These are phyloP conservation scores for Leccinum fuscescens DNA, from an alignment of 1,284 basidiomycete species.

Conservation along the genomic window DNA sequence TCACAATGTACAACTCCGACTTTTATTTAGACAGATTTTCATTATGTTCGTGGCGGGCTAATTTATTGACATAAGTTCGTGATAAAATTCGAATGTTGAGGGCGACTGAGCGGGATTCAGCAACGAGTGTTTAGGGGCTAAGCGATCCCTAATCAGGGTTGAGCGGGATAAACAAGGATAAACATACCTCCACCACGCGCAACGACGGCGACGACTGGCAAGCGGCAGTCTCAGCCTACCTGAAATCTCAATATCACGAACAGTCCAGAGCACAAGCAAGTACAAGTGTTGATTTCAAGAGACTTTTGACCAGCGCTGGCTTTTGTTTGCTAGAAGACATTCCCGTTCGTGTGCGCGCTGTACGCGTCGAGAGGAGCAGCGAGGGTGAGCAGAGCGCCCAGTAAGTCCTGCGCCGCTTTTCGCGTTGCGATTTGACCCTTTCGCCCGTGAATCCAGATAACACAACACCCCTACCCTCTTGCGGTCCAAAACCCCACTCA, in stretches of 20 bases:
- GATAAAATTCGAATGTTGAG: not conserved
- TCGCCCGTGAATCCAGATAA: not conserved
- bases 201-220: constrained; percentile 17
- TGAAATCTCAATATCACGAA: not conserved
- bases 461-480: not conserved
- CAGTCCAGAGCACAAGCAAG: not conserved
- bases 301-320: not conserved
- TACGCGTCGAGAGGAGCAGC: not conserved
- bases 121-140: not conserved
- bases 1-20: not conserved
- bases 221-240: not conserved
- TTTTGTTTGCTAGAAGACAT: not conserved
- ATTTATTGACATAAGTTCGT: too few species aligned
- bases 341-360: not conserved
- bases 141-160: constrained; percentile 3
- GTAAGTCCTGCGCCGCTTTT: constrained; percentile 5
- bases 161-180: constrained; percentile 16
- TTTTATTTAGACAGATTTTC: not conserved
- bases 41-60: too few species aligned
- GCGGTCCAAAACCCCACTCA: not conserved
- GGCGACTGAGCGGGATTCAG: not conserved
- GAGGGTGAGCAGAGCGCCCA: not conserved
- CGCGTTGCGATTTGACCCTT: not conserved
- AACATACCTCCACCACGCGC: constrained; percentile 16
- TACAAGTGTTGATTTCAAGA: not conserved